Evolutionary conservation across 768 basidiomycete species (phyloP).

Genomic region (Suillus subaureus): DNA sequence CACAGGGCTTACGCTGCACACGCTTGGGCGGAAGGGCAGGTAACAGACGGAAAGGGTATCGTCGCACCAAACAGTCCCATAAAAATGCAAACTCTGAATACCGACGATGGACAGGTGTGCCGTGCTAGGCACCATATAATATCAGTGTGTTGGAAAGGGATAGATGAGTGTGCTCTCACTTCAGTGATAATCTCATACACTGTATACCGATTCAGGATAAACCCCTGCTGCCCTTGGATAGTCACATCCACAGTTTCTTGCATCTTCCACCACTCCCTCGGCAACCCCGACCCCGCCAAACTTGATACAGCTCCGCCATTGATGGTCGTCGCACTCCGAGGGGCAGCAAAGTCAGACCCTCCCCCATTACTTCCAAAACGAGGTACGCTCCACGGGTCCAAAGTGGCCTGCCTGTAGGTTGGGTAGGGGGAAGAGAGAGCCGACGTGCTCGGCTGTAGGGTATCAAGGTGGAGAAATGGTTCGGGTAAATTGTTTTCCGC

Average conservation of each 20-base stretch:
- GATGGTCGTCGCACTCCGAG: conserved; percentile 25
- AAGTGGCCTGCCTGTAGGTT: conserved; percentile 47
- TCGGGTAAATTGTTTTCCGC: conserved; percentile 79
- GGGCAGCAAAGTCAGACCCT: conserved; percentile 28
- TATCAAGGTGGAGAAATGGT: conserved; percentile 66
- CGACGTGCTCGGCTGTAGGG: conserved; percentile 56
- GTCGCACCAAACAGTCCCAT: conserved; percentile 80
- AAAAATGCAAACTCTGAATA: conserved; percentile 95
- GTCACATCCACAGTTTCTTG: conserved; percentile 72
- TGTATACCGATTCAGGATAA: conserved; percentile 85
- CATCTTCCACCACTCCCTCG: conserved; percentile 85
- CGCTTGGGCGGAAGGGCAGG: conserved; percentile 90
- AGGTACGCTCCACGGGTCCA: conserved; percentile 66
- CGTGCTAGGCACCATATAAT: conserved; percentile 45
- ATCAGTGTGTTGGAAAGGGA: conserved; percentile 9
- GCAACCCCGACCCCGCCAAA: conserved; percentile 71
- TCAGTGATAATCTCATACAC: conserved; percentile 83
- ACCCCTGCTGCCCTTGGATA: conserved; percentile 87
- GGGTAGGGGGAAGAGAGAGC: conserved; percentile 45
- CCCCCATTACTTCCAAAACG: conserved; percentile 35
- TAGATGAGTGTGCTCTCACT: conserved; percentile 45
- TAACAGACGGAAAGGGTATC: conserved; percentile 94
- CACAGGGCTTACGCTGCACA: conserved; percentile 69
- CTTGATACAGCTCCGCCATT: conserved; percentile 56
- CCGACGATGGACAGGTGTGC: conserved; percentile 72